phyloP scores from a whole-genome alignment of 1,139 yeast species.

The Geotrichum europaeum region DNA sequence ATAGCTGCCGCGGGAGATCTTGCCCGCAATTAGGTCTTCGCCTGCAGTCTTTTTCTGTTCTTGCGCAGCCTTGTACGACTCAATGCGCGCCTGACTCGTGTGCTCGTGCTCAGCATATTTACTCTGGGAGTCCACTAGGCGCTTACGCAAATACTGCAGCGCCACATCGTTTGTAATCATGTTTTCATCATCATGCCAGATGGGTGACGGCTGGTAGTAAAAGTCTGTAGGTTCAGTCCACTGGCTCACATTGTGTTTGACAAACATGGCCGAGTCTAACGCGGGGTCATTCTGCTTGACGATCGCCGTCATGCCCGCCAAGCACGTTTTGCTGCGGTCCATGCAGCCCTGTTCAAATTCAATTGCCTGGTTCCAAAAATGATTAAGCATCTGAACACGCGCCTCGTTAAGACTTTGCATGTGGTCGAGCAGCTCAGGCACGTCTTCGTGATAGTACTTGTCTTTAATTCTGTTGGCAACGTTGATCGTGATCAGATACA shows the following conservation, averaged over 20 bases:
- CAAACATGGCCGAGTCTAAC: slow-evolving; percentile 83
- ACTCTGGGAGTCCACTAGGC: slow-evolving; percentile 41
- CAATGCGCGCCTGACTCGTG: slow-evolving; percentile 33
- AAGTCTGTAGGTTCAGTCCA: slow-evolving; percentile 90
- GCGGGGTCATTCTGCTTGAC: slow-evolving; percentile 67
- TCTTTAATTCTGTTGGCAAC: slow-evolving; percentile 88
- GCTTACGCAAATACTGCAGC: slow-evolving; percentile 56
- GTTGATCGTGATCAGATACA: slow-evolving; percentile 71
- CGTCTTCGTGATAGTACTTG: slow-evolving; percentile 85
- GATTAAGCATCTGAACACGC: slow-evolving; percentile 66
- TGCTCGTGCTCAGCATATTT: slow-evolving; percentile 25
- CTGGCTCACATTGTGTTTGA: slow-evolving; percentile 68
- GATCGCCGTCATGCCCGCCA: slow-evolving; percentile 51
- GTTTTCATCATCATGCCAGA: slow-evolving; percentile 95
- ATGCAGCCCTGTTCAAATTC: slow-evolving; percentile 55
- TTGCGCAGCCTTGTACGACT: slow-evolving; percentile 26
- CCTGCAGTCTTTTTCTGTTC: slow-evolving; percentile 25
- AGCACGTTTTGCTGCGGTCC: slow-evolving; percentile 48
- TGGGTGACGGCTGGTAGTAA: slow-evolving; percentile 77
- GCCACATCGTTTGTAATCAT: slow-evolving; percentile 60
- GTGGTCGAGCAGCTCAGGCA: slow-evolving; percentile 85
- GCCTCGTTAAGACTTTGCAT: slow-evolving; percentile 80
- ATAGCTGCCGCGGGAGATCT: slow-evolving; percentile 25
- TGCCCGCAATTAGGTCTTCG: slow-evolving; percentile 21
- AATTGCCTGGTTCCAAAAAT: slow-evolving; percentile 59